phyloP scores from a whole-genome alignment of 495 filamentous ascomycete genomes.

The Cetradonia linearis region DNA sequence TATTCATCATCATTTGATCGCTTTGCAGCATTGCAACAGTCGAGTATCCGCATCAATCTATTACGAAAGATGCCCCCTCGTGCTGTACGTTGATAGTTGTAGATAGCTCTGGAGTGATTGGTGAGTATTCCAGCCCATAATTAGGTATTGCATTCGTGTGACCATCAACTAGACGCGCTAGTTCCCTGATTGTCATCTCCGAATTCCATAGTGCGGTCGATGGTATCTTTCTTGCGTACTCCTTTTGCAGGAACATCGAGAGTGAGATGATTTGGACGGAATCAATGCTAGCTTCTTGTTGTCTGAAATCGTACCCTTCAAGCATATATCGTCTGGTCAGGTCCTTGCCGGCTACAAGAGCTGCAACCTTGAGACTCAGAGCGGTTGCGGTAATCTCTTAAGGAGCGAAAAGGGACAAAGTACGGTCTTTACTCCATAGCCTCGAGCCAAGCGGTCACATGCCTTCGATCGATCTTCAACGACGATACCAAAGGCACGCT shows the following conservation, averaged over 20 bases:
- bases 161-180: slow-evolving; percentile 21
- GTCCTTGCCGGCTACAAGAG: neutral
- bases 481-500: too few species aligned
- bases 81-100: too few species aligned
- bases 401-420: neutral
- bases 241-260: slow-evolving; percentile 25
- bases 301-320: slow-evolving; percentile 24
- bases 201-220: slow-evolving; percentile 19
- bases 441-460: too few species aligned
- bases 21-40: too few species aligned
- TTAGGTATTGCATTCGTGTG: slow-evolving; percentile 26
- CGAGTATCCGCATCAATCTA: too few species aligned
- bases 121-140: too few species aligned
- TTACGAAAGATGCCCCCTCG: too few species aligned
- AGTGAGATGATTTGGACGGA: slow-evolving; percentile 30
- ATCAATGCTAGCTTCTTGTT: slow-evolving; percentile 27
- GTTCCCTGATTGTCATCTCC: slow-evolving; percentile 21
- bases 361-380: slow-evolving; percentile 1
- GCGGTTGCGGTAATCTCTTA: neutral
- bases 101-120: too few species aligned
- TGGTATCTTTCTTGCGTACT: slow-evolving; percentile 23
- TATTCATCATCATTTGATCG: too few species aligned
- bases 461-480: too few species aligned
- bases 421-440: too few species aligned
- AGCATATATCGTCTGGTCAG: neutral